A percentile compares a stretch with the other conserved stretches of the same genome.
These are phyloP conservation scores for Solanum sparsipilum DNA, from an alignment of 257 asterid species.

Conservation along the genomic window DNA sequence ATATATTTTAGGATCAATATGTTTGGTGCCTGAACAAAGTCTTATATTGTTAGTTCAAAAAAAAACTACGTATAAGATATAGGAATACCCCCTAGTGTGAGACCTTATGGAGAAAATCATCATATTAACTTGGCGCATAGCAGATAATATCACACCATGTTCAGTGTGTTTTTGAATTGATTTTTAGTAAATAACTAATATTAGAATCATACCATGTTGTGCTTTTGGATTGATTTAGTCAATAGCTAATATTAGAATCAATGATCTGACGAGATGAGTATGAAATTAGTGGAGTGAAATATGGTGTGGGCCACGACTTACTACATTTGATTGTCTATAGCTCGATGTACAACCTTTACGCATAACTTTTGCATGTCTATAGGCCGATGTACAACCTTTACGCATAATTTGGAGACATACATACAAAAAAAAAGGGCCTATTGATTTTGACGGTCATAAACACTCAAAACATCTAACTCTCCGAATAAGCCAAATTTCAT, in stretches of 20 bases:
- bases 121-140: neutral
- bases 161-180: neutral
- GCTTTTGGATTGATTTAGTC: neutral
- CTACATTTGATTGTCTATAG: neutral
- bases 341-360: neutral
- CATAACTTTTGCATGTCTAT: neutral
- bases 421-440: neutral
- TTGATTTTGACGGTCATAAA: neutral
- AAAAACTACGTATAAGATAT: neutral
- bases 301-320: neutral
- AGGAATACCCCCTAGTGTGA: neutral
- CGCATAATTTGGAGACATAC: neutral
- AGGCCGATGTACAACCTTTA: neutral
- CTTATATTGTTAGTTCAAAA: neutral
- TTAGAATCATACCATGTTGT: neutral
- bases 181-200: neutral
- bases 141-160: neutral
- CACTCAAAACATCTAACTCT: neutral
- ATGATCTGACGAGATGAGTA: neutral
- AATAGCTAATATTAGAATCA: neutral
- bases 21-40: neutral
- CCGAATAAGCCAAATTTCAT: neutral
- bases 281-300: neutral
- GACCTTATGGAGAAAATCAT: neutral
- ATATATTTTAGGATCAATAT: neutral